Base-by-base conservation (phyloP, 2,329 filamentous ascomycete genomes). In the Juglanconis sp. region DNA sequence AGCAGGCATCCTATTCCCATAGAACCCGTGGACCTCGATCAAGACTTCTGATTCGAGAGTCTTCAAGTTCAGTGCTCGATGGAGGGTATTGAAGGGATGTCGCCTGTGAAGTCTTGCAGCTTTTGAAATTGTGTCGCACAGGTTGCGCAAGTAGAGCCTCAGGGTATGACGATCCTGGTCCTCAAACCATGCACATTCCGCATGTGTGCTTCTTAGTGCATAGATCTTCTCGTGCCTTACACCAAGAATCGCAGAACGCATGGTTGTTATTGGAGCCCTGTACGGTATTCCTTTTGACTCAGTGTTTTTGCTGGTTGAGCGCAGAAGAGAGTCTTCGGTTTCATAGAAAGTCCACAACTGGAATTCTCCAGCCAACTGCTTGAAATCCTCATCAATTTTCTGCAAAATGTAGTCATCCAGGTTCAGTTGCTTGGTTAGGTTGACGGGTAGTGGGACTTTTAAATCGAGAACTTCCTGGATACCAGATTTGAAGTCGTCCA, bases 281-380 rank as follows among this genome's bases (percentile, higher is more conserved):
- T 85, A 84, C 62, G 81, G 81, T 6, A 84, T 73, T 52, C 79
- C 77, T 4, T 72, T 69, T 2, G 68, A 68, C 1, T 72, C 71
- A 0, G 68, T 64, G 6, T 68, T 66, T 0, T 71, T 73, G 0
- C 76, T 76, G 0, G 34, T 51, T 7, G 78, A 79, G 3, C 85
- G 70, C 0, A 78, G 77, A 1, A 78, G 77, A 1, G 82, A 85
- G 65, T 85, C 83, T 4, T 83, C 76, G 0, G 81, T 86, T 64
- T 86, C 83, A 56, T 85, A 81, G 44, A 85, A 80, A 0, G 82
- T 84, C 81, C 83, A 86, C 6, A 86, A 74, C 5, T 76, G 79
- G 51, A 85, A 72, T 55, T 86, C 83, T 24, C 79, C 78, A 0
- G 81, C 78, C 1, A 83, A 75, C 0, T 79, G 73, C 54, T 77